Evolutionary conservation across 108 stramenopile genomes (phyloP), one percentile per base, ranked within the genome.

Genomic region (Pinguiococcus pyrenoidosus): DNA sequence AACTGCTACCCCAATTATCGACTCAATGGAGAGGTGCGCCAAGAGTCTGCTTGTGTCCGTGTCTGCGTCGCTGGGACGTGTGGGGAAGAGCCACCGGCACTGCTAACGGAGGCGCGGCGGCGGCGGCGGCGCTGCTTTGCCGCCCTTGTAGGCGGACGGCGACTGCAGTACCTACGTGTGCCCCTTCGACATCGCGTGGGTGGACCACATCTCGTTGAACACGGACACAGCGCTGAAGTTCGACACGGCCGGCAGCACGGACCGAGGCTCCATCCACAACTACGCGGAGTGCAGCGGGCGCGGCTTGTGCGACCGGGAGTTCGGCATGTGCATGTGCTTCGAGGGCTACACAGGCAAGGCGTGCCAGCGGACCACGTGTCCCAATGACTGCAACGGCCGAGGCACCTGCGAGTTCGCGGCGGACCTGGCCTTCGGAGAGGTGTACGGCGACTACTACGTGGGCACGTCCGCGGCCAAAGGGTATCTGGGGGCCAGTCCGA

Each of bases 261-360:
- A n/a, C n/a, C n/a, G n/a, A n/a, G n/a, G n/a, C n/a, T n/a, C n/a
- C n/a, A 32, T 32, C 48, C 18, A 43, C 59, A 28, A 0, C 36
- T 24, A 64, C 24, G 52, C 45, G 32, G 76, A 80, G 59, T 83
- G 82, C 69, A 73, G 79, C 14, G 73, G 68, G 34, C 71, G 69
- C 46, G 82, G 82, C 39, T 29, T 63, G 23, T 83, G 82, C 51
- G 73, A 83, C 72, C 71, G 77, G 23, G 49, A 41, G 14, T 56
- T 51, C 17, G 82, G 77, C 43, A 66, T 74, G 49, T 83, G 77
- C 59, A 51, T 51, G 33, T 79, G 82, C 74, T 77, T 77, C 43
- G 68, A 72, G 36, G 76, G 76, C 45, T 83, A 76, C 68, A 77
- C 76, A 35, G 82, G 79, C 48, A 72, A 66, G 51, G 82, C 75